A percentile compares a stretch with the other conserved stretches of the same genome.
These are phyloP conservation scores for Porphyrellus cyaneotinctus DNA, from an alignment of 768 basidiomycete species.

Conservation along the genomic window DNA sequence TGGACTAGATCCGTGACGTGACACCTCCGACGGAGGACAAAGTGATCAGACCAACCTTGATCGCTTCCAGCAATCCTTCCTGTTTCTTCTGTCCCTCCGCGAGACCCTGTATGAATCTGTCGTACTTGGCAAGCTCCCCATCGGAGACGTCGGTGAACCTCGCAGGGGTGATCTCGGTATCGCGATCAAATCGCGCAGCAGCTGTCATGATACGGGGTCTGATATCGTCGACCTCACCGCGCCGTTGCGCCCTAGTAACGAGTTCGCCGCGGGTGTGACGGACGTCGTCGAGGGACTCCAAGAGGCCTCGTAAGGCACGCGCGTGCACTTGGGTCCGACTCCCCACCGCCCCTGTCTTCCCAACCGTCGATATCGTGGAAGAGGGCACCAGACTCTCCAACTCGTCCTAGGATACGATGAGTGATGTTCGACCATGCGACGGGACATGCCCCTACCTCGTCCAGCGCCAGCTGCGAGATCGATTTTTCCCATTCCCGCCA, in stretches of 20 bases:
- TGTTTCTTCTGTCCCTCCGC: conserved; percentile 55
- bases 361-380: conserved; percentile 43
- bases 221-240: conserved; percentile 71
- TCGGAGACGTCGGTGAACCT: conserved; percentile 87
- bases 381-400: conserved; percentile 69
- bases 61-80: conserved; percentile 55
- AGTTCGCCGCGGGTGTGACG: conserved; percentile 56
- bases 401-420: conserved; percentile 43
- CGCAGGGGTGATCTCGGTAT: conserved; percentile 70
- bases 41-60: conserved; percentile 51
- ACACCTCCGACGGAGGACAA: neutral
- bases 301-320: conserved; percentile 61
- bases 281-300: conserved; percentile 80
- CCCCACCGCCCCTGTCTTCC: conserved; percentile 34
- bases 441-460: conserved; percentile 39
- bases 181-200: conserved; percentile 60
- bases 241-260: conserved; percentile 58
- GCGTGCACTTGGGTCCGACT: conserved; percentile 58
- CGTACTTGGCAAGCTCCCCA: conserved; percentile 77
- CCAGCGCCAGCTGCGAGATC: conserved; percentile 67
- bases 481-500: conserved; percentile 85
- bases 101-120: conserved; percentile 63
- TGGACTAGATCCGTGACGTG: conserved; percentile 37
- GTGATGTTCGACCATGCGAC: neutral
- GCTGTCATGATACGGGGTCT: conserved; percentile 60